A percentile compares a stretch with the other conserved stretches of the same genome.
phyloP scores from a whole-genome alignment of 345 rosid species.

The Heritiera littoralis region DNA sequence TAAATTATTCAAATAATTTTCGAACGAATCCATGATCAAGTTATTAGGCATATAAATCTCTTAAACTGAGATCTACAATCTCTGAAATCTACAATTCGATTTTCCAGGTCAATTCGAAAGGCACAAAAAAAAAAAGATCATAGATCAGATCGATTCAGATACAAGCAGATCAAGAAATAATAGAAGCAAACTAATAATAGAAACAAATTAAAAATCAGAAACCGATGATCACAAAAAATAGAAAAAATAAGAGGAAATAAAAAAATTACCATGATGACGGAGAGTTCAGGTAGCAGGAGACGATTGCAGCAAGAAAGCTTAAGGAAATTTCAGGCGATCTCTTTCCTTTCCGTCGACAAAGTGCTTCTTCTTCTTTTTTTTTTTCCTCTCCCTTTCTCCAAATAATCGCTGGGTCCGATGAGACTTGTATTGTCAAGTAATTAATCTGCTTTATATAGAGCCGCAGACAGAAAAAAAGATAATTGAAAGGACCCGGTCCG shows the following conservation, averaged over 20 bases:
- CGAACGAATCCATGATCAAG: neutral
- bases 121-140: too few species aligned
- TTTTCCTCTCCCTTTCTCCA: neutral
- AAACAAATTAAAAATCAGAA: neutral
- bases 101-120: neutral
- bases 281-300: constrained; percentile 30
- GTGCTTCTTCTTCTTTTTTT: neutral
- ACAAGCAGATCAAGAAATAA: neutral
- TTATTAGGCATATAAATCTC: neutral
- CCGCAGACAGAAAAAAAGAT: neutral
- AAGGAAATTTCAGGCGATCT: neutral
- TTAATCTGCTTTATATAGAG: neutral
- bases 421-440: too few species aligned
- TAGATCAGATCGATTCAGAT: constrained; percentile 7
- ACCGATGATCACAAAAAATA: neutral
- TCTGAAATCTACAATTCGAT: neutral
- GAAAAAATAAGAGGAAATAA: neutral
- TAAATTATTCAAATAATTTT: neutral
- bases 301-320: constrained; percentile 19
- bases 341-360: neutral
- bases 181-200: neutral
- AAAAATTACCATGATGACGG: constrained; percentile 40
- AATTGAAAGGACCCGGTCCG: neutral
- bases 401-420: neutral
- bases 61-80: constrained; percentile 6